Evolutionary conservation across 2,329 filamentous ascomycete genomes (phyloP).

Genomic region (Aspergillus fischeri): DNA sequence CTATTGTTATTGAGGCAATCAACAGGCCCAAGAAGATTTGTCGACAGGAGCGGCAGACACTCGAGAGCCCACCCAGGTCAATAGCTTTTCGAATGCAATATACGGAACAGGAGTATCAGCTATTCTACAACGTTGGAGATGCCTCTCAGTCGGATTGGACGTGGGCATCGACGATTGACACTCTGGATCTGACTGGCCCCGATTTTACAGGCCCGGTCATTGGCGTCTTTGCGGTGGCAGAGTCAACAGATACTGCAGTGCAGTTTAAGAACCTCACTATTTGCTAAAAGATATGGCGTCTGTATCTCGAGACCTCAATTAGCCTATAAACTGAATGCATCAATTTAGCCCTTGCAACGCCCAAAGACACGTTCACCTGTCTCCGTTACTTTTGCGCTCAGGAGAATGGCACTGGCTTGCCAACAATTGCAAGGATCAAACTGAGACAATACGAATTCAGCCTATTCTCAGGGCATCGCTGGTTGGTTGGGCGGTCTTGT

Average conservation of each 20-base stretch:
- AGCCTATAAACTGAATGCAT: neutral
- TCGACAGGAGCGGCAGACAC: slow-evolving; percentile 4
- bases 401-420: no score
- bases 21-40: slow-evolving; percentile 16
- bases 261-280: neutral
- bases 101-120: slow-evolving; percentile 8
- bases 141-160: slow-evolving; percentile 5
- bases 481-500: neutral
- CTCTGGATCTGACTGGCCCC: slow-evolving; percentile 26
- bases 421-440: no score
- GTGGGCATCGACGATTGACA: slow-evolving; percentile 17
- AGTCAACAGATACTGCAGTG: neutral
- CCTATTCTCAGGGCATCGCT: neutral
- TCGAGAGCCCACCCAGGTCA: neutral
- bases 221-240: slow-evolving; percentile 23
- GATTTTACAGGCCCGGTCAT: slow-evolving; percentile 34
- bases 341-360: no score
- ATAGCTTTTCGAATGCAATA: slow-evolving; percentile 8
- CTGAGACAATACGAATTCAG: neutral
- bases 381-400: no score
- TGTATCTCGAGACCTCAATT: neutral
- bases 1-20: slow-evolving; percentile 13
- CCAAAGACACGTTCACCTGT: no score
- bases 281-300: neutral
- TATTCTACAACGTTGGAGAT: slow-evolving; percentile 1